Conservation (phyloP, 345 rosid genomes). For the Gossypium turneri region DNA sequence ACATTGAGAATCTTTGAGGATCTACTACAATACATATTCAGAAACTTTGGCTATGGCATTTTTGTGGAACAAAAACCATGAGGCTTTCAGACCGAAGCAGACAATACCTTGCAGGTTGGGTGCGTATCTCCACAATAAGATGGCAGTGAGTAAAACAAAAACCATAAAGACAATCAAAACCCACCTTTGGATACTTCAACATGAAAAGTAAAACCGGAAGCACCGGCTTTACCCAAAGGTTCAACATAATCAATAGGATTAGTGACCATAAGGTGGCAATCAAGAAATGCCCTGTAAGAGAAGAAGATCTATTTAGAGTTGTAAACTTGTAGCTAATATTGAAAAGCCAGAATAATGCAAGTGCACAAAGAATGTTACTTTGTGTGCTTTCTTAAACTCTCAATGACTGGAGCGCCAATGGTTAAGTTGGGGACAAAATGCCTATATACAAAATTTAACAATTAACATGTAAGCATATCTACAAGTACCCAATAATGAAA, state of each 20-base stretch:
- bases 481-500: neutral
- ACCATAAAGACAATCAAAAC: neutral
- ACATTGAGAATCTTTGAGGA: too few species aligned
- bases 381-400: slow-evolving; percentile 91
- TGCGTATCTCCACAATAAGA: neutral
- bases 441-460: slow-evolving; percentile 32
- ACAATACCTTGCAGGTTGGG: too few species aligned
- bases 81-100: too few species aligned
- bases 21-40: too few species aligned
- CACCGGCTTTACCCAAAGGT: slow-evolving; percentile 73
- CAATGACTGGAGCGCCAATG: slow-evolving; percentile 86
- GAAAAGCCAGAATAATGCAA: neutral
- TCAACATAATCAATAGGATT: slow-evolving; percentile 89
- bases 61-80: too few species aligned
- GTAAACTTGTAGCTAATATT: neutral
- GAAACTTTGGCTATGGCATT: too few species aligned
- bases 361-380: slow-evolving; percentile 33
- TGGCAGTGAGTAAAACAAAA: neutral
- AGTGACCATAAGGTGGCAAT: slow-evolving; percentile 94
- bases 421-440: slow-evolving; percentile 92
- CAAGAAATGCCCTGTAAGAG: slow-evolving; percentile 69
- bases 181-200: slow-evolving; percentile 75
- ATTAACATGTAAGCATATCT: neutral
- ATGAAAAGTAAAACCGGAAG: slow-evolving; percentile 97
- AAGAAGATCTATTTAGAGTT: slow-evolving; percentile 7